Conservation (phyloP, 805 yeast species). For the Lachancea thermotolerans region DNA sequence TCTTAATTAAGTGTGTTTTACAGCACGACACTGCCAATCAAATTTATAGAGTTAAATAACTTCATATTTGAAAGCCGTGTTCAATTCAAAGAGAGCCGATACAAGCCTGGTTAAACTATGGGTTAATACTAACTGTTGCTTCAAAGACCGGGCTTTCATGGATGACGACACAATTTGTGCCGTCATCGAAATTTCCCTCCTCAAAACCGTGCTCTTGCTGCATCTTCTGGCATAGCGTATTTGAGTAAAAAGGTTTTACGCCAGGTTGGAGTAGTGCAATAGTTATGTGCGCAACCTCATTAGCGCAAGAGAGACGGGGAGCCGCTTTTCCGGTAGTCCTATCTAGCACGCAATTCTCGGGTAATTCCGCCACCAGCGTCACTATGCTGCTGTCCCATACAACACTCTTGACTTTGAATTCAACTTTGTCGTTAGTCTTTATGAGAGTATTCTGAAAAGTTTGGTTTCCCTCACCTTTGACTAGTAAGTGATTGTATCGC, state of each 20-base stretch:
- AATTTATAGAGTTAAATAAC: too few relatives aligned
- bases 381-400: conserved; percentile 47
- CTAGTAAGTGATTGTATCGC: conserved; percentile 16
- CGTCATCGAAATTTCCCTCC: conserved; percentile 5
- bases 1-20: background rate
- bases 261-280: conserved; percentile 48
- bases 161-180: conserved; percentile 10
- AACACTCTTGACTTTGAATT: conserved; percentile 38
- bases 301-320: conserved; percentile 30
- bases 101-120: conserved; percentile 5
- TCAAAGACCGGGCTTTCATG: conserved; percentile 9
- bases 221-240: conserved; percentile 31
- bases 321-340: conserved; percentile 9
- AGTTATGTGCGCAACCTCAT: conserved; percentile 61
- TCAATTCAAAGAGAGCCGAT: too few relatives aligned
- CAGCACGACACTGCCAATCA: too few relatives aligned
- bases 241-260: conserved; percentile 49
- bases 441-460: background rate
- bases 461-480: background rate
- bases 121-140: conserved; percentile 17
- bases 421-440: conserved; percentile 29
- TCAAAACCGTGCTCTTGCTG: conserved; percentile 2
- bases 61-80: too few relatives aligned
- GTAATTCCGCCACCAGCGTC: background rate
- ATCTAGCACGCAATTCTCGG: conserved; percentile 11